Percentiles rank a stretch among this genome's conserved stretches.
Evolutionary conservation across 495 filamentous ascomycete species (phyloP).

Genomic region (Elasticomyces elasticus): DNA sequence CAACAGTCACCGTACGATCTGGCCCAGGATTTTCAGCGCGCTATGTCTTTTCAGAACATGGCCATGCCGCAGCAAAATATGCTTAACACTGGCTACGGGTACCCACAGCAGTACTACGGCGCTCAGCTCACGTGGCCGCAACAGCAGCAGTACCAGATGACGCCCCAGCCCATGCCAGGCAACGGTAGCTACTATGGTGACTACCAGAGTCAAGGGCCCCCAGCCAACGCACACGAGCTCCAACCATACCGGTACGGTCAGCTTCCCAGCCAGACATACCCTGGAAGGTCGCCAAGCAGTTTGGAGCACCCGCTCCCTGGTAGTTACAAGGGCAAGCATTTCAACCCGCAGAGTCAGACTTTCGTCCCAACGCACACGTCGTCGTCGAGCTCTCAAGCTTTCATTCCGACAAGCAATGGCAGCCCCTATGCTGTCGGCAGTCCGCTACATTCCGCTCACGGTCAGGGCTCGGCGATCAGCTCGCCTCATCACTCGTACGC

Average conservation of each 20-base stretch:
- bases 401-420: slow-evolving; percentile 4
- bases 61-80: background rate
- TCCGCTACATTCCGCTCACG: slow-evolving; percentile 6
- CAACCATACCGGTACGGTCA: slow-evolving; percentile 68
- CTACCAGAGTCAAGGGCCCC: background rate
- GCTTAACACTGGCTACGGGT: slow-evolving; percentile 4
- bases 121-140: slow-evolving; percentile 15
- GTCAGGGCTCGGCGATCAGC: slow-evolving; percentile 7
- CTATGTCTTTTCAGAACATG: slow-evolving; percentile 27
- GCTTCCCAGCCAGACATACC: slow-evolving; percentile 57
- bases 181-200: slow-evolving; percentile 20
- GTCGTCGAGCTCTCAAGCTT: slow-evolving; percentile 21
- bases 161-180: slow-evolving; percentile 27
- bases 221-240: slow-evolving; percentile 29
- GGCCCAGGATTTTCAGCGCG: slow-evolving; percentile 27
- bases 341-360: slow-evolving; percentile 86
- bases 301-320: slow-evolving; percentile 65
- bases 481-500: slow-evolving; percentile 7
- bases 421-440: background rate
- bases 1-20: slow-evolving; percentile 26
- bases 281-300: slow-evolving; percentile 48
- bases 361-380: slow-evolving; percentile 54
- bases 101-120: slow-evolving; percentile 20
- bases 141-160: slow-evolving; percentile 15
- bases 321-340: slow-evolving; percentile 70